Base-by-base conservation (phyloP, 2,329 filamentous ascomycete species). In the Xylariales sp. region DNA sequence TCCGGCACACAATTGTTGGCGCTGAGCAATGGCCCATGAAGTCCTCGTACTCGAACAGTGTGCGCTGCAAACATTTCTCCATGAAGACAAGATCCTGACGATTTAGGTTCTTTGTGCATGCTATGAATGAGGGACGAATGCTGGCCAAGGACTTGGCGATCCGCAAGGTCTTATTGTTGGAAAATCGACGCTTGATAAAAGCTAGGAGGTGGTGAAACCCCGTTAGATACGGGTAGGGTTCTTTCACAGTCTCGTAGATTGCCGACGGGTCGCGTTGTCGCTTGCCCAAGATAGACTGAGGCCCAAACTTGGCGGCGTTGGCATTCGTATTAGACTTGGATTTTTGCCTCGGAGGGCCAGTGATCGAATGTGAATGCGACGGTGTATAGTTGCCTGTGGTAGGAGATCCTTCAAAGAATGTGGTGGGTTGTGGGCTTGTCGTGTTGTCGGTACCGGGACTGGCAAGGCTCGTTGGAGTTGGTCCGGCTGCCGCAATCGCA, bases 31-130 rank as follows among this genome's bases (percentile, higher is more conserved):
- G 82, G 43, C 87, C 82, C 69, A 96, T 86, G 51, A 94, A 93
- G 50, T 95, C 88, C 58, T 97, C 88, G 55, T 95, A 94, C 59
- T 95, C 89, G 57, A 89, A 88, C 9, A 97, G 72, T 0, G 88
- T 94, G 27, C 93, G 80, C 63, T 98, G 93, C 58, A 97, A 88
- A 56, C 87, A 94, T 65, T 95, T 95, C 62, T 98, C 93, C 86
- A 95, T 95, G 62, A 97, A 96, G 16, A 98, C 82, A 20, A 97
- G 71, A 62, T 98, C 93, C 55, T 93, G 84, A 14, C 83, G 74
- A 49, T 88, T 90, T 46, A 97, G 70, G n/a, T 88, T 89, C 55
- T 87, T 86, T 15, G 88, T 95, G 47, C 88, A 94, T 9, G 89
- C 84, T 48, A 97, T 91, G 59, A 98, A 93, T 0, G 89, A 93